Percentiles rank a stretch among this genome's conserved stretches.
Evolutionary conservation across 2,329 filamentous ascomycete species (phyloP).

Genomic region (Cercospora citrullina): DNA sequence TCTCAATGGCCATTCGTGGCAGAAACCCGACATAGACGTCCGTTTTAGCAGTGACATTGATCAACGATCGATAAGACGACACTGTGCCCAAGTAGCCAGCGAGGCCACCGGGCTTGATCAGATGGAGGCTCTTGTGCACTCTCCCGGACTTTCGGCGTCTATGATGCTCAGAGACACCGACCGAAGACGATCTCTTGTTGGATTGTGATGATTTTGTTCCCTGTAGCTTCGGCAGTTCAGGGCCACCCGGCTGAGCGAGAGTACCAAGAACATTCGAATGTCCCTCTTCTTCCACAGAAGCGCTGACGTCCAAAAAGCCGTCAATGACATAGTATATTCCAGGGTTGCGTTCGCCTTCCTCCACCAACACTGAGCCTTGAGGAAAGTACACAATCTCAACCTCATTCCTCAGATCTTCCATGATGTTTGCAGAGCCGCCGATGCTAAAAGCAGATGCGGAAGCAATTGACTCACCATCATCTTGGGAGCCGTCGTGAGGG

Average conservation of each 20-base stretch:
- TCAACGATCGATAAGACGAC: conserved; percentile 92
- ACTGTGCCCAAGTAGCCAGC: conserved; percentile 94
- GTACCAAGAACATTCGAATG: conserved; percentile 49
- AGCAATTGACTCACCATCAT: conserved; percentile 81
- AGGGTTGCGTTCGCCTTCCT: conserved; percentile 95
- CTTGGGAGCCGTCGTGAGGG: conserved; percentile 73
- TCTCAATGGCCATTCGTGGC: conserved; percentile 78
- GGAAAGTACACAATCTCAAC: conserved; percentile 98
- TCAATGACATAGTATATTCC: conserved; percentile 97
- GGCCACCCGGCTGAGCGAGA: conserved; percentile 37
- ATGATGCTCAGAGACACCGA: conserved; percentile 35
- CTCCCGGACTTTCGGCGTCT: conserved; percentile 45
- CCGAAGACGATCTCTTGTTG: conserved; percentile 27
- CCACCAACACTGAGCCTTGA: conserved; percentile 88
- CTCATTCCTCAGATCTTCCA: conserved; percentile 84
- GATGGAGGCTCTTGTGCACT: conserved; percentile 68
- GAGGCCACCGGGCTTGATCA: conserved; percentile 91
- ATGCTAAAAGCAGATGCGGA: conserved; percentile 51
- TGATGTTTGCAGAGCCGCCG: conserved; percentile 62
- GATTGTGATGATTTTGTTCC: conserved; percentile 23
- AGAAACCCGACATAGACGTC: conserved; percentile 98
- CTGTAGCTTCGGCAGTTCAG: conserved; percentile 39
- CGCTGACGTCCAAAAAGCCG: conserved; percentile 90
- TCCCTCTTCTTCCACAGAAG: conserved; percentile 65
- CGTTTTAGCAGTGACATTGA: conserved; percentile 94